phyloP scores from a whole-genome alignment of 2,329 filamentous ascomycete genomes.

The Fusarium sp. region DNA sequence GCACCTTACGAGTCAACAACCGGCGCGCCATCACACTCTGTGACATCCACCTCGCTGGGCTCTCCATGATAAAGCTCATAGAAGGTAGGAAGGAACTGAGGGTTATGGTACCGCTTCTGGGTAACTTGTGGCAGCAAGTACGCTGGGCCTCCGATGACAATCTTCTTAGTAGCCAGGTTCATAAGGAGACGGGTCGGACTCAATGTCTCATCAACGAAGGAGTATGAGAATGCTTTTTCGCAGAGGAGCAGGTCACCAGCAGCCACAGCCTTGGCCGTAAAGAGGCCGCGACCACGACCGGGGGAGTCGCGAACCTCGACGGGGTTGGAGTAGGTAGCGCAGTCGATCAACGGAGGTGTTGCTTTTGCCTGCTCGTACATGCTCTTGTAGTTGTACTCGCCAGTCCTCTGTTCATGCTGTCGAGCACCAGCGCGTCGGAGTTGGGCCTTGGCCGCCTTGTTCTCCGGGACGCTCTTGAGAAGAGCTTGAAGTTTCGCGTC shows the following conservation, averaged over 20 bases:
- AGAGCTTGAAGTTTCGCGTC: neutral
- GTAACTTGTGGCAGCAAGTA: neutral
- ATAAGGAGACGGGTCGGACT: neutral
- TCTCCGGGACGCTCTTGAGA: neutral
- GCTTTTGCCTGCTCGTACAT: neutral
- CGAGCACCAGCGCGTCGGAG: fast-evolving
- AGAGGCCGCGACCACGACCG: neutral
- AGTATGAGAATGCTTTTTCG: neutral
- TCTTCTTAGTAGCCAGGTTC: neutral
- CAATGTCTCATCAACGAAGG: neutral
- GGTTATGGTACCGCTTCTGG: neutral
- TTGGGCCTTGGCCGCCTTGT: neutral
- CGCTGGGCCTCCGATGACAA: neutral
- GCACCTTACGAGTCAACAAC: neutral
- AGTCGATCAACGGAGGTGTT: neutral
- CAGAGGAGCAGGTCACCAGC: neutral
- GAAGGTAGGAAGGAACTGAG: neutral
- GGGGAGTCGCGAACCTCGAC: neutral
- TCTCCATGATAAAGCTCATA: neutral
- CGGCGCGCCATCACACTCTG: neutral
- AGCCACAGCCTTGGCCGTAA: neutral
- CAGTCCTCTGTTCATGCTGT: neutral
- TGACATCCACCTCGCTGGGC: neutral
- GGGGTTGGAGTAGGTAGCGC: neutral
- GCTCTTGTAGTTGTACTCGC: neutral